These are phyloP conservation scores for Gnaphalium uliginosum DNA, from an alignment of 129 eudicot species.

Conservation along the genomic window DNA sequence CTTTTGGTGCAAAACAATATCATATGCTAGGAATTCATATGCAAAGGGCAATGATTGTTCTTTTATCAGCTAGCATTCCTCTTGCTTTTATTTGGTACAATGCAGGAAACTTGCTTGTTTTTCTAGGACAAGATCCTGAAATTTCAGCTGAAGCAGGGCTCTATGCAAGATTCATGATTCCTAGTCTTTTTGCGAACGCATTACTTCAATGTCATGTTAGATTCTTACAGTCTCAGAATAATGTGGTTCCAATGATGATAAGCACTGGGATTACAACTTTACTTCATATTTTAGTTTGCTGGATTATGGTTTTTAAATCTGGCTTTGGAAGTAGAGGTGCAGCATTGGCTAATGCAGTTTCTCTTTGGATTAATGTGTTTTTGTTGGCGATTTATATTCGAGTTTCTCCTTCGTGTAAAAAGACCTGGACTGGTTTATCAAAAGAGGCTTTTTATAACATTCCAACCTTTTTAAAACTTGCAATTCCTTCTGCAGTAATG, in stretches of 20 bases:
- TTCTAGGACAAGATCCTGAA: constrained; percentile 67
- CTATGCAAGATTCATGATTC: constrained; percentile 65
- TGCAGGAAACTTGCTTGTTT: constrained; percentile 51
- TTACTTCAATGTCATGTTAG: constrained; percentile 69
- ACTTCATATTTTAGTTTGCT: constrained; percentile 54
- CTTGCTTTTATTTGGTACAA: constrained; percentile 66
- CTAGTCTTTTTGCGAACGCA: constrained; percentile 59
- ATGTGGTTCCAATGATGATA: constrained; percentile 67
- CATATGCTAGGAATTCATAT: constrained; percentile 63
- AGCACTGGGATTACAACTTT: constrained; percentile 59
- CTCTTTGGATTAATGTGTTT: constrained; percentile 62
- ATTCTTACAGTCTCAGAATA: constrained; percentile 66
- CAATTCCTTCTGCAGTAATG: constrained; percentile 83
- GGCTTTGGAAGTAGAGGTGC: constrained; percentile 80
- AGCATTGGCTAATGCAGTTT: constrained; percentile 67
- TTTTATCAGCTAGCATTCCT: constrained; percentile 55
- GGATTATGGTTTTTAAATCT: constrained; percentile 61
- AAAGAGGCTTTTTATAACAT: constrained; percentile 55
- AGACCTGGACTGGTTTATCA: constrained; percentile 71
- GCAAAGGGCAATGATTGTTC: constrained; percentile 75
- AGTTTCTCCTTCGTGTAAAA: constrained; percentile 56
- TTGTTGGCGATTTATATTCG: constrained; percentile 57
- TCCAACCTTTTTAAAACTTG: constrained; percentile 52
- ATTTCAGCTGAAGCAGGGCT: constrained; percentile 69
- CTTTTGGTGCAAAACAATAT: constrained; percentile 73